Percentiles rank a stretch among this genome's conserved stretches.
Evolutionary conservation across 1,284 basidiomycete genomes (phyloP).

Genomic region (Heterobasidion annosum): DNA sequence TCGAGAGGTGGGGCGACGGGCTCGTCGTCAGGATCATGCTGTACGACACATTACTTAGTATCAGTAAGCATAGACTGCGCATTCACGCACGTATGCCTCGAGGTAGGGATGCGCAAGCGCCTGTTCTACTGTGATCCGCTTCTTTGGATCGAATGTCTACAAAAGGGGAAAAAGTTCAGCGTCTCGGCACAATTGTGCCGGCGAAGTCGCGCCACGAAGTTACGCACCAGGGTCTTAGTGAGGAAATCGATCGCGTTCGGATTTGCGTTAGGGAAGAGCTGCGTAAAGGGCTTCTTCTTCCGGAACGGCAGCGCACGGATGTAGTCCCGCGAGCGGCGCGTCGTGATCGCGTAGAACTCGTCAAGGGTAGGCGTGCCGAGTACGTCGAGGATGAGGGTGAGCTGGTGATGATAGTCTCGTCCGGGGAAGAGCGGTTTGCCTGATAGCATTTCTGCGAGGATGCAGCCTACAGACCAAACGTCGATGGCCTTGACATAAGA

Average conservation of each 20-base stretch:
- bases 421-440: constrained; percentile 95
- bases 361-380: constrained; percentile 90
- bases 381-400: constrained; percentile 85
- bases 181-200: not conserved
- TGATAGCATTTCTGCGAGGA: constrained; percentile 93
- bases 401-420: constrained; percentile 93
- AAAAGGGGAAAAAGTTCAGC: constrained; percentile 6
- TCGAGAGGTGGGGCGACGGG: constrained; percentile 86
- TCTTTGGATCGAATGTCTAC: constrained; percentile 87
- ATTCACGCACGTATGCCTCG: constrained; percentile 71
- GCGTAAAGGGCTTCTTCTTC: constrained; percentile 70
- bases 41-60: not conserved
- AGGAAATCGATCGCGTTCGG: constrained; percentile 87
- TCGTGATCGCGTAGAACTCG: constrained; percentile 87
- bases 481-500: constrained; percentile 63
- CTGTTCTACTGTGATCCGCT: constrained; percentile 86
- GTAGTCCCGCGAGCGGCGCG: constrained; percentile 81
- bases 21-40: constrained; percentile 91
- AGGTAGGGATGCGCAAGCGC: constrained; percentile 90
- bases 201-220: not conserved
- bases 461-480: constrained; percentile 95
- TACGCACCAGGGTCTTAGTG: constrained; percentile 76
- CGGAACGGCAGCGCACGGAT: constrained; percentile 85
- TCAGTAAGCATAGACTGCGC: constrained; percentile 6
- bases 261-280: constrained; percentile 82